Percentiles rank a stretch among this genome's conserved stretches.
Conservation (phyloP, 1,139 yeast species). For the Nakaseomyces glabratus region DNA sequence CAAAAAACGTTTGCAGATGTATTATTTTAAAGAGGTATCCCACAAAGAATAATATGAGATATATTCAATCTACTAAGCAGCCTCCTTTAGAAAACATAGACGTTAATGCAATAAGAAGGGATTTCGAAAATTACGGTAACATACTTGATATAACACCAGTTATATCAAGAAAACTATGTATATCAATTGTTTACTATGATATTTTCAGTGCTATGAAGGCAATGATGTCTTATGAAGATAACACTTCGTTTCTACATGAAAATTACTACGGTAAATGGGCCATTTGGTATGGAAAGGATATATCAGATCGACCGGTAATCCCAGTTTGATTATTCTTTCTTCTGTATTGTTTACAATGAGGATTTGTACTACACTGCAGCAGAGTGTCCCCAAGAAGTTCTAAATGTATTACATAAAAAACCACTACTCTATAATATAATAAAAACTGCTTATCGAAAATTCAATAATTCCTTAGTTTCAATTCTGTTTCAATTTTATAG, state of each 20-base stretch:
- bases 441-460: no score
- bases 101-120: constrained; percentile 36
- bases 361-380: no score
- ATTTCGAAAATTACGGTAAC: constrained; percentile 50
- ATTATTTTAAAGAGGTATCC: constrained; percentile 33
- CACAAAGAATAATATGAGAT: constrained; percentile 10
- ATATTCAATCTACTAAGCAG: constrained; percentile 19
- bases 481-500: not conserved
- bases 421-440: no score
- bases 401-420: no score
- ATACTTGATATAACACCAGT: constrained; percentile 59
- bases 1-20: constrained; percentile 31
- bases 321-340: no score
- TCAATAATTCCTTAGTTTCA: no score
- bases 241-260: constrained; percentile 33
- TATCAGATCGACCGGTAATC: constrained; percentile 44
- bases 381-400: no score
- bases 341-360: no score
- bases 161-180: constrained; percentile 54
- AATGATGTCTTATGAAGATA: constrained; percentile 38
- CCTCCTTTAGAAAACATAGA: constrained; percentile 34
- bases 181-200: constrained; percentile 55
- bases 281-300: constrained; percentile 60
- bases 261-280: constrained; percentile 51
- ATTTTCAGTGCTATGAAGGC: constrained; percentile 58